phyloP scores from a whole-genome alignment of 164 flowering plant genomes.

The Aristolochia fimbriata region DNA sequence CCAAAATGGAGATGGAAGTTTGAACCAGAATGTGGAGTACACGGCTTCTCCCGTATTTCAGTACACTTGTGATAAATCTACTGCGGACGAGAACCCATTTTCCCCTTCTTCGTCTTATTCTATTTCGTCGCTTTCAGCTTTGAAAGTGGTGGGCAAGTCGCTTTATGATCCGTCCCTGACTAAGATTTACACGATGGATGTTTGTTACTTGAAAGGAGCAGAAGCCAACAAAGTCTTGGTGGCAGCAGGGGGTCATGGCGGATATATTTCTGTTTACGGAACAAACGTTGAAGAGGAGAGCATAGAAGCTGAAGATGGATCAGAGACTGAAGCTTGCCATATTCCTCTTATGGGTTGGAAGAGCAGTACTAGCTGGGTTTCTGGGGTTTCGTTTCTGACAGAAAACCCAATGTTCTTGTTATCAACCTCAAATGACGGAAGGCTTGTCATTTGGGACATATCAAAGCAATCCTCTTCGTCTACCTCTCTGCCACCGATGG shows the following conservation, averaged over 20 bases:
- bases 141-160: background rate
- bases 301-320: background rate
- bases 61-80: background rate
- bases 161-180: conserved; percentile 4
- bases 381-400: conserved; percentile 1
- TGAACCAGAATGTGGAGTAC: background rate
- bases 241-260: conserved; percentile 10
- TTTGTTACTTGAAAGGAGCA: background rate
- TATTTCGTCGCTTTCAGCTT: background rate
- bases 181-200: conserved; percentile 7
- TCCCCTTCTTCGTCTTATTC: background rate
- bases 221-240: background rate
- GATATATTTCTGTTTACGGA: conserved; percentile 6
- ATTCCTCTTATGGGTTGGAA: conserved; percentile 9
- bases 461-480: background rate
- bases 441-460: conserved; percentile 7
- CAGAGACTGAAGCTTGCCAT: background rate
- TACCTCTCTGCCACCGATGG: background rate
- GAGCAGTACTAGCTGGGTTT: conserved; percentile 9
- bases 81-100: background rate
- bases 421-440: conserved; percentile 8
- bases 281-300: background rate
- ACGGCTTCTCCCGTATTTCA: background rate
- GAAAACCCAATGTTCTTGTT: conserved; percentile 5
- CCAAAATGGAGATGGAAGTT: background rate